These are phyloP conservation scores for Plasmodium vivax DNA, from an alignment of 169 alveolate species.

Conservation along the genomic window DNA sequence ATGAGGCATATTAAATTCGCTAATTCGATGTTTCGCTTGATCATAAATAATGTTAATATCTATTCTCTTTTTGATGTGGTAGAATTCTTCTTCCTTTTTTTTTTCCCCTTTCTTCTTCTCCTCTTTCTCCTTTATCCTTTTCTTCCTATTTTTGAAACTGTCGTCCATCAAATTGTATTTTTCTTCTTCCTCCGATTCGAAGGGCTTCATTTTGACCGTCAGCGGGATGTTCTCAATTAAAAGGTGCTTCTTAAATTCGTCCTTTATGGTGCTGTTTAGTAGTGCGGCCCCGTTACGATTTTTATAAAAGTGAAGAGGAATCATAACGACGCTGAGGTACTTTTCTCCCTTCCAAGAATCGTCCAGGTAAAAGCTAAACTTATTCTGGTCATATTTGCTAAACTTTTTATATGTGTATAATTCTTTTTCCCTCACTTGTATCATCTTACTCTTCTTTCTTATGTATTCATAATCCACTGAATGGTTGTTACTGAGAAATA, in stretches of 20 bases:
- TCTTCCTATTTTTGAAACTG: not conserved
- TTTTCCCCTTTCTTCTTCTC: not conserved
- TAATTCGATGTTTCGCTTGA: constrained; percentile 48
- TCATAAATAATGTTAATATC: constrained; percentile 77
- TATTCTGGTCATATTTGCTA: constrained; percentile 17
- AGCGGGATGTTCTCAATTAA: constrained; percentile 72
- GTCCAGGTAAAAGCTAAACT: constrained; percentile 39
- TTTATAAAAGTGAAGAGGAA: constrained; percentile 55
- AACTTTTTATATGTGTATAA: constrained; percentile 25
- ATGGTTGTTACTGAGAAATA: constrained; percentile 76
- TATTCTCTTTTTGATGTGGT: constrained; percentile 79
- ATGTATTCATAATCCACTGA: constrained; percentile 62
- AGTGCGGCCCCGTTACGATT: not conserved
- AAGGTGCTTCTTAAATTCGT: constrained; percentile 18
- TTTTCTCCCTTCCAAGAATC: constrained; percentile 74
- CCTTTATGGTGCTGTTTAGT: constrained; percentile 17
- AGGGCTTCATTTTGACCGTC: constrained; percentile 67
- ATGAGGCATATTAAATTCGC: constrained; percentile 77
- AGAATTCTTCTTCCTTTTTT: constrained; percentile 37
- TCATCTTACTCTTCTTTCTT: constrained; percentile 60
- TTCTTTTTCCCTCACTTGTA: constrained; percentile 73
- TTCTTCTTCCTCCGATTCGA: constrained; percentile 43
- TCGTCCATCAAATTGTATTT: constrained; percentile 49
- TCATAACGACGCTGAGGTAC: constrained; percentile 39
- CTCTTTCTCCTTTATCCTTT: not conserved